Conservation (phyloP, 2,329 filamentous ascomycete genomes). For the Balansia obtecta region DNA sequence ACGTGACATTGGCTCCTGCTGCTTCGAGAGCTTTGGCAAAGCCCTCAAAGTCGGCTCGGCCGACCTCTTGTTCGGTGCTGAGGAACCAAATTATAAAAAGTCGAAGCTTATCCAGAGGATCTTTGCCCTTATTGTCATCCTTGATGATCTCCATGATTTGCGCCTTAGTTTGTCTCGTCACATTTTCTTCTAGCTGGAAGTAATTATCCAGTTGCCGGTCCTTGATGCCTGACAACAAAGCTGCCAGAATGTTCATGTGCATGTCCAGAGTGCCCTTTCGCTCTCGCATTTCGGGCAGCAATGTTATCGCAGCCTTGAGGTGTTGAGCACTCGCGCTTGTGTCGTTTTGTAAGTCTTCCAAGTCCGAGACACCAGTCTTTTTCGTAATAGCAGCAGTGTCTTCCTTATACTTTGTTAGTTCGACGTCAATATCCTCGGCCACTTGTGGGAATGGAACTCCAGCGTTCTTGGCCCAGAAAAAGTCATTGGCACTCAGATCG, state of each 20-base stretch:
- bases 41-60: conserved; percentile 66
- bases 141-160: conserved; percentile 83
- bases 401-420: conserved; percentile 89
- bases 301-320: conserved; percentile 86
- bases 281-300: conserved; percentile 83
- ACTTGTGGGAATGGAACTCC: conserved; percentile 87
- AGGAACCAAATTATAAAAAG: conserved; percentile 96
- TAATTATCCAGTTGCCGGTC: conserved; percentile 91
- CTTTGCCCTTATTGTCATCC: conserved; percentile 67
- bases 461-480: conserved; percentile 94
- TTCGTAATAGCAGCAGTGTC: conserved; percentile 89
- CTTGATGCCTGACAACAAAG: conserved; percentile 67
- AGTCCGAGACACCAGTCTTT: conserved; percentile 83
- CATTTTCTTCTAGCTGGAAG: conserved; percentile 87
- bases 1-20: conserved; percentile 63
- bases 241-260: conserved; percentile 97
- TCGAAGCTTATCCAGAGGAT: conserved; percentile 79
- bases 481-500: conserved; percentile 80
- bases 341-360: conserved; percentile 88
- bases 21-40: conserved; percentile 75
- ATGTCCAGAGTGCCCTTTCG: conserved; percentile 89
- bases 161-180: conserved; percentile 79
- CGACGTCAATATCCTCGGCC: conserved; percentile 88
- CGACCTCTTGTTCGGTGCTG: conserved; percentile 82
- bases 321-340: conserved; percentile 83